These are phyloP conservation scores for Termitomyces sp. DNA, from an alignment of 768 basidiomycete species.

Conservation along the genomic window DNA sequence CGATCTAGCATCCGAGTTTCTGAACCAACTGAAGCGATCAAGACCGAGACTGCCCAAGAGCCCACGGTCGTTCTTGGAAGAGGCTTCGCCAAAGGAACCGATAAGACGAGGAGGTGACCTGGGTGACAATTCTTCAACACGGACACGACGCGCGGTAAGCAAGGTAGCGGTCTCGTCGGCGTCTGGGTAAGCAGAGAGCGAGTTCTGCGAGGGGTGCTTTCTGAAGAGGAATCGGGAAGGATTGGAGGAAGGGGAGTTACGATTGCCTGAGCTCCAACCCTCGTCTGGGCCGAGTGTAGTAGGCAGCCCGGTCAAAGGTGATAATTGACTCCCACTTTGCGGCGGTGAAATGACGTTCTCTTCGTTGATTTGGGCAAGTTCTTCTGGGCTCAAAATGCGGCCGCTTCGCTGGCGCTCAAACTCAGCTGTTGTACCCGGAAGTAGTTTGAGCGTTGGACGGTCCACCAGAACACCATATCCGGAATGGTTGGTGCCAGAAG, in stretches of 20 bases:
- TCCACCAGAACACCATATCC: slow-evolving; percentile 42
- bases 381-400: slow-evolving; percentile 32
- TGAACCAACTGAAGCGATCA: slow-evolving; percentile 61
- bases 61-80: slow-evolving; percentile 14
- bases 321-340: slow-evolving; percentile 16
- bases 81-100: slow-evolving; percentile 9
- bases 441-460: slow-evolving; percentile 36
- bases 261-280: slow-evolving; percentile 4
- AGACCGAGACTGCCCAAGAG: slow-evolving; percentile 42
- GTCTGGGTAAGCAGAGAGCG: slow-evolving; percentile 33
- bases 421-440: slow-evolving; percentile 28
- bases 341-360: slow-evolving; percentile 29
- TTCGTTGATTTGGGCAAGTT: slow-evolving; percentile 33
- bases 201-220: slow-evolving; percentile 21
- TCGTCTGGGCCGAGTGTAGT: slow-evolving; percentile 24
- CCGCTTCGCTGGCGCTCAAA: slow-evolving; percentile 29
- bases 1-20: slow-evolving; percentile 25
- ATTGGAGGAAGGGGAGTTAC: not conserved
- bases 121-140: slow-evolving; percentile 34
- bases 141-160: slow-evolving; percentile 49
- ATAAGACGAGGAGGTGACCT: slow-evolving; percentile 21
- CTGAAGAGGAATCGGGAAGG: slow-evolving; percentile 3
- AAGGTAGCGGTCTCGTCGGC: slow-evolving; percentile 44
- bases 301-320: slow-evolving; percentile 29
- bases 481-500: slow-evolving; percentile 40